Evolutionary conservation across 2,329 filamentous ascomycete genomes (phyloP), one percentile per base, ranked within the genome.

Genomic region (Bipolaris victoriae): DNA sequence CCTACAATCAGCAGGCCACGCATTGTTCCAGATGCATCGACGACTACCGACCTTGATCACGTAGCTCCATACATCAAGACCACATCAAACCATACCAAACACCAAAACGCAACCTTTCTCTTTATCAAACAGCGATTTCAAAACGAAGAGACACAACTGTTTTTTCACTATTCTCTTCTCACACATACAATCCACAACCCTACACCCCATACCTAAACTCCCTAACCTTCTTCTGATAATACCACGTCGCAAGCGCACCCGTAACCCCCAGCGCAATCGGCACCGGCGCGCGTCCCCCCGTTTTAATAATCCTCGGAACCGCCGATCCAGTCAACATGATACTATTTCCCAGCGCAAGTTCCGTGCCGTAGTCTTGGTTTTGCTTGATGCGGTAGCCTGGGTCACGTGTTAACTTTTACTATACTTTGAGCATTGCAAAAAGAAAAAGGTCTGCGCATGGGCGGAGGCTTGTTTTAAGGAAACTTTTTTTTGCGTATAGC

Each of bases 191-290:
- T 10, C 5, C 26, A 29, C 9, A 10, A 29, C 26, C 9, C 26
- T 44, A 71, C 2, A 71, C 67, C 1, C 68, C 68, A 36, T 69
- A 71, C 56, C 65, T 67, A 35, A 70, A 71, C 47, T 71, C 68
- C 9, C 67, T 57, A n/a, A 70, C 65, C 52, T 71, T 71, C 60
- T 69, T 70, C 45, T 70, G 67, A 36, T 71, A 71, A 40, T 71
- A 71, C 31, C 61, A 70, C 6, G 65, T 66, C 20, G 68, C 68
- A 36, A 70, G 57, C 29, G 61, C 54, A 1, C 68, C 68, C 1
- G 67, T 71, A 5, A 54, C 63, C 20, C 67, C 68, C 5, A 71
- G 50, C 11, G 68, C 67, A 46, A 69, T 58, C 15, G 68, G 68
- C 1, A 71, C 67, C 24, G 68, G 67, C 6, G 68, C 65, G n/a